Base-by-base conservation (phyloP, 2,329 filamentous ascomycete species). In the Alternaria alternata region DNA sequence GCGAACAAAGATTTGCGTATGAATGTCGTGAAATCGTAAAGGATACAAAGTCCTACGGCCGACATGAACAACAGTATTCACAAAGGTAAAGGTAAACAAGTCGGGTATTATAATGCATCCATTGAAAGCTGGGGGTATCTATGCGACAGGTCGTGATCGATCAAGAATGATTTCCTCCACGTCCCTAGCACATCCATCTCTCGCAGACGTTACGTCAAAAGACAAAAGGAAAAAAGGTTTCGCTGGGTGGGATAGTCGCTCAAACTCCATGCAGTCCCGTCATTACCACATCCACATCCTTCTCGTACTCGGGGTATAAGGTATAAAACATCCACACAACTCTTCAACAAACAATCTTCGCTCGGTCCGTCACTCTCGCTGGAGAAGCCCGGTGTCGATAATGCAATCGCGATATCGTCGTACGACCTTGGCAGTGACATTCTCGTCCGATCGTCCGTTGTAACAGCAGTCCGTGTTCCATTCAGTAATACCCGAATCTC, bases 71-170 rank as follows among this genome's bases (percentile, higher is more conserved):
- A 3, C 6, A n/a, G 12, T 12, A 16, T 14, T 36, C 14, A 36
- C 14, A 18, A 43, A 4, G 7, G 38, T 1, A 18, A 36, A 42
- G 24, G n/a, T 14, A 22, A 2, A 28, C 16, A 4, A 7, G 6
- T 51, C 24, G 8, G 44, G 20, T 39, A 63, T 61, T 67, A 63
- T 59, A 58, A 28, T 66, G 51, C 46, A 57, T 64, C 64, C 47
- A 62, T 67, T 53, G 46, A 62, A 65, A 60, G 61, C 57, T 64
- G 52, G 61, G 66, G 66, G 66, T 69, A 69, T 69, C 66, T 69
- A 67, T 69, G 61, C 66, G 57, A 36, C 64, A 54, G 64, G 43
- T 61, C 58, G 46, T 60, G 60, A 64, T 51, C 34, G 9, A 57
- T 59, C 57, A 67, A 64, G 54, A 67, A 66, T 60, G 59, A 59